Evolutionary conservation across 345 rosid species (phyloP).

Genomic region (Microthlaspi erraticum): DNA sequence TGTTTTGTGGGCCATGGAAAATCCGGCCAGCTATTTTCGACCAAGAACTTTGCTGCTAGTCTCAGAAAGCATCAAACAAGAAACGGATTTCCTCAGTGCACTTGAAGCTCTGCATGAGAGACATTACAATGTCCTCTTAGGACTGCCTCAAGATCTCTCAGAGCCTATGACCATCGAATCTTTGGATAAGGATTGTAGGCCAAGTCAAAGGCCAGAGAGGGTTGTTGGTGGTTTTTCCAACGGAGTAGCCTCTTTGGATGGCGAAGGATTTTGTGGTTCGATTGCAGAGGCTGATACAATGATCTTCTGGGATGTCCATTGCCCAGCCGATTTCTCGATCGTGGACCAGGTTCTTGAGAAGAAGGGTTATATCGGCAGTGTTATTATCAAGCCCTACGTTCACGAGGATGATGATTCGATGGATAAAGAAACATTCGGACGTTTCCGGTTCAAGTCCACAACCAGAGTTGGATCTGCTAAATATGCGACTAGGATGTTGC

Average conservation of each 20-base stretch:
- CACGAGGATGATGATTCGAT: not conserved
- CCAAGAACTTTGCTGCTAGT: not conserved
- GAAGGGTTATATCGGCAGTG: not conserved
- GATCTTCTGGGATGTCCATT: not conserved
- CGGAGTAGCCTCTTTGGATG: not conserved
- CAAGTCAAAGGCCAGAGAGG: not conserved
- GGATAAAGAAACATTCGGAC: too few relatives aligned
- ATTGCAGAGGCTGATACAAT: not conserved
- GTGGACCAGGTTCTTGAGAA: not conserved
- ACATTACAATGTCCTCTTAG: not conserved
- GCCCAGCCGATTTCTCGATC: not conserved
- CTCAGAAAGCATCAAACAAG: not conserved
- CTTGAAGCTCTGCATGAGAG: not conserved
- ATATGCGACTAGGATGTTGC: not conserved
- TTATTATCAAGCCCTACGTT: not conserved
- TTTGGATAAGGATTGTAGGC: too few relatives aligned
- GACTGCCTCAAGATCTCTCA: not conserved
- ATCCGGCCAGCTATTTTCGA: not conserved
- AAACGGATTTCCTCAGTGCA: not conserved
- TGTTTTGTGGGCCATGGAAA: not conserved
- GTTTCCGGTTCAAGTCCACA: too few relatives aligned
- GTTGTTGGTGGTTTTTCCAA: not conserved
- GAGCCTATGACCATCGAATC: too few relatives aligned
- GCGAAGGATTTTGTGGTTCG: not conserved
- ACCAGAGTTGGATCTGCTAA: too few relatives aligned